phyloP scores from a whole-genome alignment of 306 rosid species.

The Cyamopsis tetragonoloba region DNA sequence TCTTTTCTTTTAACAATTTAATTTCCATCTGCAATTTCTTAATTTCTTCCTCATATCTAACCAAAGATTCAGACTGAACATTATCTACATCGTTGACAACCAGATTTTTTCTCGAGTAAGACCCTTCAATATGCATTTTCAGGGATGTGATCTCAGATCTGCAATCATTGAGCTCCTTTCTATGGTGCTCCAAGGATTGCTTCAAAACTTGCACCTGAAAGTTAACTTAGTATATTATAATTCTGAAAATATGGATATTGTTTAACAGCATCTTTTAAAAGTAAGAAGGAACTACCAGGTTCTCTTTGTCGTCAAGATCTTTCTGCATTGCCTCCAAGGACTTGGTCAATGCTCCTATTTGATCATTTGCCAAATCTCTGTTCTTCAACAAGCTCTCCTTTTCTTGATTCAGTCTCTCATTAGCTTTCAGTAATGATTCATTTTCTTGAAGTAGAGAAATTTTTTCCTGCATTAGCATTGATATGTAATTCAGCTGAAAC shows the following conservation, averaged over 20 bases:
- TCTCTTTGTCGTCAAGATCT: constrained; percentile 82
- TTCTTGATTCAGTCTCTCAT: constrained; percentile 59
- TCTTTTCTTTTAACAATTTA: constrained; percentile 54
- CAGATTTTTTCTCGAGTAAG: constrained; percentile 42
- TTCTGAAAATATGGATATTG: constrained; percentile 8
- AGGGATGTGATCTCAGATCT: constrained; percentile 85
- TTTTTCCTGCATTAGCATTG: constrained; percentile 68
- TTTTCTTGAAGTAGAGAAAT: constrained; percentile 60
- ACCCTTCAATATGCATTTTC: constrained; percentile 81
- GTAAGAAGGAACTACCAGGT: constrained; percentile 47
- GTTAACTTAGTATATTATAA: constrained; percentile 22
- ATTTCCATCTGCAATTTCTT: constrained; percentile 70
- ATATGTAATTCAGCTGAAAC: constrained; percentile 17
- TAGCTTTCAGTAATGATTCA: constrained; percentile 56
- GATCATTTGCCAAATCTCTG: constrained; percentile 66
- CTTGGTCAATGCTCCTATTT: constrained; percentile 62
- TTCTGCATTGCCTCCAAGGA: constrained; percentile 76
- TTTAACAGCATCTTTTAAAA: constrained; percentile 26
- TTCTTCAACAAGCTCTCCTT: constrained; percentile 53
- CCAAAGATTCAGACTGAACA: constrained; percentile 48
- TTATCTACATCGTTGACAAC: constrained; percentile 39
- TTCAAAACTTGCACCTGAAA: constrained; percentile 72
- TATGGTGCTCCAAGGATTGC: constrained; percentile 73
- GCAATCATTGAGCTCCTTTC: constrained; percentile 76
- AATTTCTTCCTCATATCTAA: constrained; percentile 75